Evolutionary conservation across 306 rosid species (phyloP).

Genomic region (Vigna hirtella): DNA sequence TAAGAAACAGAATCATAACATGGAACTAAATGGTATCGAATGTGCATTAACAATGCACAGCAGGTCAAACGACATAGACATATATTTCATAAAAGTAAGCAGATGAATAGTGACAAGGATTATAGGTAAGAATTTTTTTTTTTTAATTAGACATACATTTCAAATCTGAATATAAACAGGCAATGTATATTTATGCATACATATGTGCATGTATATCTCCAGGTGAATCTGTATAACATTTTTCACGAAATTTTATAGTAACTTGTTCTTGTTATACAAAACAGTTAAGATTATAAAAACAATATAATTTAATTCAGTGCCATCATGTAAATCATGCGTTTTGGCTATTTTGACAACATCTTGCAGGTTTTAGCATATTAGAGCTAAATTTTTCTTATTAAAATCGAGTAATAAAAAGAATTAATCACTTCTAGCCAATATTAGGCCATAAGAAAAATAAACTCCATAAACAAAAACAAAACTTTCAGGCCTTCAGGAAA

Average conservation of each 20-base stretch:
- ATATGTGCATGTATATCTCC: neutral
- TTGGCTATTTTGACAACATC: neutral
- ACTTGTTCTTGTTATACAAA: neutral
- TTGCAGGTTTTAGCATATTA: neutral
- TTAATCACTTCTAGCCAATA: neutral
- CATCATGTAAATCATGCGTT: neutral
- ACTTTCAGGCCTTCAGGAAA: constrained; percentile 21
- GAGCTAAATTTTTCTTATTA: neutral
- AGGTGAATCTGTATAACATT: neutral
- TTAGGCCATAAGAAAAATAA: constrained; percentile 2
- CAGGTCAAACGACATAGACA: neutral
- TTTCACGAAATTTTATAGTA: constrained; percentile 8
- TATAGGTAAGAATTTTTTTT: neutral
- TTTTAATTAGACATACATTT: neutral
- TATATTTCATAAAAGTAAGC: neutral
- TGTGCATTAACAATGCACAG: neutral
- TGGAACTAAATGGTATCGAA: neutral
- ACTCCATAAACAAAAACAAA: neutral
- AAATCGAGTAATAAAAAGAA: neutral
- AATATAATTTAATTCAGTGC: neutral
- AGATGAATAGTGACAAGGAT: constrained; percentile 15
- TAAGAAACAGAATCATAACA: neutral
- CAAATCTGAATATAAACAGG: constrained; percentile 2
- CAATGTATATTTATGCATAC: neutral
- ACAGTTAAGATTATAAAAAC: constrained; percentile 3